These are phyloP conservation scores for Asclepias syriaca DNA, from an alignment of 257 asterid genomes.

Conservation along the genomic window DNA sequence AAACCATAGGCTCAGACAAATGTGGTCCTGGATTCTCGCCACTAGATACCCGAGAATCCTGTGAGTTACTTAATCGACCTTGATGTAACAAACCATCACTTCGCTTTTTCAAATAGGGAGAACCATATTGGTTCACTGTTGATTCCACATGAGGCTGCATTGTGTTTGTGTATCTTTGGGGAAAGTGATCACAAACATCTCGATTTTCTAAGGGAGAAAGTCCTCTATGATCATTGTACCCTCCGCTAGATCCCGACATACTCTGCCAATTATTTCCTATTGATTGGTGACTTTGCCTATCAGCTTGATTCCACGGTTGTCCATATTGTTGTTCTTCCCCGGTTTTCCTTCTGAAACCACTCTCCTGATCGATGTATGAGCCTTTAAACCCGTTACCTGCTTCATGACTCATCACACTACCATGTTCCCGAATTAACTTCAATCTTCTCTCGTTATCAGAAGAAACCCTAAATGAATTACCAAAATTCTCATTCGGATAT, in stretches of 20 bases:
- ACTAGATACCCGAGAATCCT: constrained; percentile 22
- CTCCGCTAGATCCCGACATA: constrained; percentile 15
- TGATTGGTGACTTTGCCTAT: constrained; percentile 22
- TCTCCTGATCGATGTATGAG: background rate
- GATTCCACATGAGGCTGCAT: constrained; percentile 32
- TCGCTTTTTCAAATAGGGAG: constrained; percentile 13
- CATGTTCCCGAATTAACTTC: constrained; percentile 76
- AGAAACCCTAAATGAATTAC: constrained; percentile 7
- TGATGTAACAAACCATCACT: constrained; percentile 20
- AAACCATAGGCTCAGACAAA: constrained; percentile 29
- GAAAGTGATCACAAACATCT: constrained; percentile 21
- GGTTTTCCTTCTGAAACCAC: constrained; percentile 21
- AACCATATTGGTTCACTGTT: constrained; percentile 26
- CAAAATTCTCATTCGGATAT: constrained; percentile 12
- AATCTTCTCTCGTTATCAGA: constrained; percentile 71
- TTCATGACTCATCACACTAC: constrained; percentile 29
- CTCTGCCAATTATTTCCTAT: constrained; percentile 16
- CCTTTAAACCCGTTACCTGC: constrained; percentile 23
- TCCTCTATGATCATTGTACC: constrained; percentile 26
- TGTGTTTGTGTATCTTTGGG: constrained; percentile 24
- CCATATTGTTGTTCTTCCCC: background rate
- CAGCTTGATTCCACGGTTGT: constrained; percentile 17
- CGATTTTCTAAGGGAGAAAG: constrained; percentile 19
- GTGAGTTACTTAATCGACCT: constrained; percentile 20
- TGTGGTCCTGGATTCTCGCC: constrained; percentile 41